Base-by-base conservation (phyloP, 1,284 basidiomycete species). In the Trichosporon sp. region DNA sequence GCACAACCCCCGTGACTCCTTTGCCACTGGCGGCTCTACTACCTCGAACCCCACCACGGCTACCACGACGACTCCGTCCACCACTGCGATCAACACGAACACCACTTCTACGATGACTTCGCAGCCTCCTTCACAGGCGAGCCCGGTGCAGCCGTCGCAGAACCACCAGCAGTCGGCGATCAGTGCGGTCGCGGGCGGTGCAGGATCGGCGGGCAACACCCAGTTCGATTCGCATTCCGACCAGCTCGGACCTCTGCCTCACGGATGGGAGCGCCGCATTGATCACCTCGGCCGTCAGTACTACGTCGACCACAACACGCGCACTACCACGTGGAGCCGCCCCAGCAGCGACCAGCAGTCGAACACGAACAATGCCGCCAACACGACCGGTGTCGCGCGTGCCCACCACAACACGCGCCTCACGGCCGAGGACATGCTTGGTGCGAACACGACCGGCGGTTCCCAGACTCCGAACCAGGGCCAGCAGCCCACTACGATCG, bases 241-340 rank as follows among this genome's bases (percentile, higher is more conserved):
- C 84, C 85, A 92, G 86, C 86, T 89, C 31, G 88, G 89, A 11
- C 88, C 90, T n/a, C 85, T 99, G 32, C 96, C 96, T 0, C 78
- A 84, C 32, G 94, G 94, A 12, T 99, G 95, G 95, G 97, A 99
- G 83, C 89, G 95, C 68, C 89, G 97, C 60, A 88, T 90, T 64
- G 97, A 98, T 81, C 90, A 89, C 65, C 88, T 94, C 66, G 92
- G 91, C 2, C 87, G 97, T 64, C 89, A 91, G 21, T 99, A 98
- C 85, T 97, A 93, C 79, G 92, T 95, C 67, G 93, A 96, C 78
- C 95, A 99, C 83, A 95, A 92, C 82, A 91, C 91, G 4, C 89
- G 95, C 67, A 89, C 91, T 38, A 98, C 96, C n/a, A 95, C 94
- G 7, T 99, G 96, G 96, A 91, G 90, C 78, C 87, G 91, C 15